phyloP scores from a whole-genome alignment of 805 yeast genomes.

The Barnettozyma sp. region DNA sequence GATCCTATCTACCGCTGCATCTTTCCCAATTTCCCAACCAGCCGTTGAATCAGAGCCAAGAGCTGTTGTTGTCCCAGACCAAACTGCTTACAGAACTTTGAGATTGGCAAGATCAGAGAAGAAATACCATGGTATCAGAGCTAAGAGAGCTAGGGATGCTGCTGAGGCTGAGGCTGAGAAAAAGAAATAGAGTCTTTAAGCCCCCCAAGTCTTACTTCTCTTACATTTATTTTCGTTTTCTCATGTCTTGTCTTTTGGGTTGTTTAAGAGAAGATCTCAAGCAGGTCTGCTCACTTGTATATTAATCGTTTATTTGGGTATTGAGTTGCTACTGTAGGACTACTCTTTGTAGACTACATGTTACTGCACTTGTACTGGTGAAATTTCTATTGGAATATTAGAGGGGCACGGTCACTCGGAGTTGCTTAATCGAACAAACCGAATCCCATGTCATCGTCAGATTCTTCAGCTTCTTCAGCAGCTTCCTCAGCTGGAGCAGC shows the following conservation, averaged over 20 bases:
- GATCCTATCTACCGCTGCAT: conserved; percentile 62
- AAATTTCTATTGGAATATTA: too few relatives aligned
- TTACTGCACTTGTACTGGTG: too few relatives aligned
- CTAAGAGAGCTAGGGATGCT: conserved; percentile 88
- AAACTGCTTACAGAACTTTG: conserved; percentile 87
- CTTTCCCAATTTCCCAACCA: conserved; percentile 90
- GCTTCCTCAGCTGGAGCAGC: conserved; percentile 56
- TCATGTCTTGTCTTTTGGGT: too few relatives aligned
- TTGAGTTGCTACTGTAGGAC: too few relatives aligned
- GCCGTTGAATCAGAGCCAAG: conserved; percentile 70
- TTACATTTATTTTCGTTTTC: neutral
- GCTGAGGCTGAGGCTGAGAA: conserved; percentile 99
- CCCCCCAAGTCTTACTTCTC: neutral
- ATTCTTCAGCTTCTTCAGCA: conserved; percentile 56
- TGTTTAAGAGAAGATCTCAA: too few relatives aligned
- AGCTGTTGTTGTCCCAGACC: conserved; percentile 67
- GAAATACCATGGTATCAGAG: conserved; percentile 89
- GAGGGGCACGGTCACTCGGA: too few relatives aligned
- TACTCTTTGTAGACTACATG: too few relatives aligned
- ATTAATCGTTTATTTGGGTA: conserved; percentile 10
- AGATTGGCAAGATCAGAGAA: conserved; percentile 90
- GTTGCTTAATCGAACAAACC: conserved; percentile 82
- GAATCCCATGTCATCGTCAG: conserved; percentile 85
- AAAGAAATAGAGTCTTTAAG: conserved; percentile 82
- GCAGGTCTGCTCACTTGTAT: too few relatives aligned